Evolutionary conservation across 2,329 filamentous ascomycete genomes (phyloP).

Genomic region (Aschersonia sp.): DNA sequence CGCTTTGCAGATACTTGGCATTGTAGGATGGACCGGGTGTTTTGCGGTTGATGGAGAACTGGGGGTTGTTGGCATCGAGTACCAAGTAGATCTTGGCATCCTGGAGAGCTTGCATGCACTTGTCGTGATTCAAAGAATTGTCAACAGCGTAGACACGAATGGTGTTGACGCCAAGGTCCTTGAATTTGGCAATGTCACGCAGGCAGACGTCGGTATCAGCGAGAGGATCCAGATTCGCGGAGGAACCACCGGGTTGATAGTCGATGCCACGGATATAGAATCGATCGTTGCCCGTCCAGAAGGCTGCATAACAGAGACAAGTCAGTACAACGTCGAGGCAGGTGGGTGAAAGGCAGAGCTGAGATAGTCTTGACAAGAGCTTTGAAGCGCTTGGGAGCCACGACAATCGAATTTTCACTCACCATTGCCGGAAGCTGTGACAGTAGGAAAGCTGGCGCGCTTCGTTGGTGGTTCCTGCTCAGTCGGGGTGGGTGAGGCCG

Average conservation of each 20-base stretch:
- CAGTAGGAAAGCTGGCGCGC: conserved; percentile 31
- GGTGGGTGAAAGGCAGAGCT: neutral
- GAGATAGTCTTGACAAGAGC: too few relatives aligned
- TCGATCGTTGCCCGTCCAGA: conserved; percentile 36
- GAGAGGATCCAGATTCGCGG: conserved; percentile 54
- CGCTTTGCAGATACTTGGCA: conserved; percentile 63
- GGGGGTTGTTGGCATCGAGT: conserved; percentile 78
- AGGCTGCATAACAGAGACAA: conserved; percentile 24
- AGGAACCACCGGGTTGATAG: conserved; percentile 48
- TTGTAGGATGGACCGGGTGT: conserved; percentile 76
- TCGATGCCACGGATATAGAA: conserved; percentile 48
- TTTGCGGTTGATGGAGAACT: conserved; percentile 74
- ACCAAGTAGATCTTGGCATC: conserved; percentile 87
- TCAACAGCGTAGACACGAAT: conserved; percentile 88
- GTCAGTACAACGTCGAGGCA: neutral
- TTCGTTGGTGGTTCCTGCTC: conserved; percentile 32
- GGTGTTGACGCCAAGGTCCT: conserved; percentile 78
- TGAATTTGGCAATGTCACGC: conserved; percentile 70
- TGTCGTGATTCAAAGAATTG: conserved; percentile 68
- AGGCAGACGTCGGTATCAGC: conserved; percentile 56
- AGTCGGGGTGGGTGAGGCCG: conserved; percentile 35
- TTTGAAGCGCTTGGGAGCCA: too few relatives aligned
- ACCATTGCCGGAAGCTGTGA: conserved; percentile 45
- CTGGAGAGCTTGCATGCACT: conserved; percentile 69
- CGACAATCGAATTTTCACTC: conserved; percentile 7